Base-by-base conservation (phyloP, 176 grass and related monocot genomes). In the Poa annua region DNA sequence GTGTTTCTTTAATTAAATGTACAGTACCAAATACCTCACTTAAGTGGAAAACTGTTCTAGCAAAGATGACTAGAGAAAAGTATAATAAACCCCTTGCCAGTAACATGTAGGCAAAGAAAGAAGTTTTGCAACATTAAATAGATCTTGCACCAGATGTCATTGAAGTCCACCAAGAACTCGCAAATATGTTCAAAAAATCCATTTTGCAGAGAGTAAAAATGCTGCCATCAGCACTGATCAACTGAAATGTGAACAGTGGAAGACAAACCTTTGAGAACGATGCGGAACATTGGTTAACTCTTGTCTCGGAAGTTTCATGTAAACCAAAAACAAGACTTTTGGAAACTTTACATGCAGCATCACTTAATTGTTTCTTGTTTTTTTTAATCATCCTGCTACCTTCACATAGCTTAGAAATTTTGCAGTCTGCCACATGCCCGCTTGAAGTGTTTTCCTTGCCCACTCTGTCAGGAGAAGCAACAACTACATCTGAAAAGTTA, bases 221-320 rank as follows among this genome's bases (percentile, higher is more conserved):
- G 33, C 24, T 73, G 15, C 21, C 14, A 16, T 13, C 35, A 17
- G 15, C 26, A 11, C 29, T 59, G 36, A 15, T 29, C 4, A 41
- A 76, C 39, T 54, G 26, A 66, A 77, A 49, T 6, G 47, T 6
- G 19, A 32, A 34, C 54, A 74, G 17, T 62, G 67, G 53, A 71
- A 72, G 80, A 22, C 39, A 50, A 79, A 86, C 84, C 84, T 86
- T 76, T 50, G 61, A 75, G 48, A 81, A 47, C 3, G 33, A 72
- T 41, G 25, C 1, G 13, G 80, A 35, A 67, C 20, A 41, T 74
- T 29, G 45, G 68, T 75, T 78, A 33, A 38, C 14, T 54, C 77
- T 63, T 15, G 69, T 53, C 25, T 52, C 60, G 6, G 70, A 72
- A 59, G 66, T 29, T 71, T 82, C 80, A 72, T 20, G 80, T 59